These are phyloP conservation scores for Pythium insidiosum DNA, from an alignment of 352 stramenopile species.

Conservation along the genomic window DNA sequence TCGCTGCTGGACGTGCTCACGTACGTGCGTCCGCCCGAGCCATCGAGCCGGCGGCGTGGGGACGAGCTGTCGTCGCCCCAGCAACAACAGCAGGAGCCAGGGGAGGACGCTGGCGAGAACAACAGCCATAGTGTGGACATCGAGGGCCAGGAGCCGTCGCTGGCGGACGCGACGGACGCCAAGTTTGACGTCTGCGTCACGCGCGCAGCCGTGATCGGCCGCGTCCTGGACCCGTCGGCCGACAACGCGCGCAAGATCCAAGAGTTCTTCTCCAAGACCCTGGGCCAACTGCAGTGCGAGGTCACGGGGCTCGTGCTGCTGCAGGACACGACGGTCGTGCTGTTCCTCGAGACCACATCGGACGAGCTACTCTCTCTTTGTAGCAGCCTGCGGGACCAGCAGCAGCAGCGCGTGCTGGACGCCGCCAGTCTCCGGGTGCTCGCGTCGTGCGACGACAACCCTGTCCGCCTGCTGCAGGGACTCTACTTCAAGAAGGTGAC, in stretches of 20 bases:
- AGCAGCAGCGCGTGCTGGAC: constrained; percentile 29
- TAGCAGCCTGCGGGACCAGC: constrained; percentile 26
- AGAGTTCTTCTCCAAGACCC: constrained; percentile 51
- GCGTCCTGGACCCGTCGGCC: constrained; percentile 21
- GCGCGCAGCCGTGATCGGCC: constrained; percentile 34
- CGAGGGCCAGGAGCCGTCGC: constrained; percentile 3
- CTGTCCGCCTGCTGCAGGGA: constrained; percentile 36
- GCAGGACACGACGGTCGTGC: constrained; percentile 36
- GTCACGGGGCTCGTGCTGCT: constrained; percentile 46
- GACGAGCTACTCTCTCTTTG: constrained; percentile 53
- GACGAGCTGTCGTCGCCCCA: too few relatives aligned
- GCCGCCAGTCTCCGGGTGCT: constrained; percentile 35
- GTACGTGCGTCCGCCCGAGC: constrained; percentile 29
- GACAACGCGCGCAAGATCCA: constrained; percentile 52
- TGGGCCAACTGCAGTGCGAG: constrained; percentile 50
- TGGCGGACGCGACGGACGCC: neutral
- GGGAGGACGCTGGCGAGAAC: constrained; percentile 16
- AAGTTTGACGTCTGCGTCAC: constrained; percentile 42
- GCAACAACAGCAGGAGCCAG: constrained; percentile 12
- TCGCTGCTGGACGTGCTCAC: constrained; percentile 44
- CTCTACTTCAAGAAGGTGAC: constrained; percentile 62
- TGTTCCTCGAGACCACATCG: constrained; percentile 53
- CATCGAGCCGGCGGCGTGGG: too few relatives aligned
- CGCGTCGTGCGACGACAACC: constrained; percentile 52
- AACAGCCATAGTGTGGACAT: constrained; percentile 7